Evolutionary conservation across 139 green algal species (phyloP).

Genomic region (Chlorella sp.): DNA sequence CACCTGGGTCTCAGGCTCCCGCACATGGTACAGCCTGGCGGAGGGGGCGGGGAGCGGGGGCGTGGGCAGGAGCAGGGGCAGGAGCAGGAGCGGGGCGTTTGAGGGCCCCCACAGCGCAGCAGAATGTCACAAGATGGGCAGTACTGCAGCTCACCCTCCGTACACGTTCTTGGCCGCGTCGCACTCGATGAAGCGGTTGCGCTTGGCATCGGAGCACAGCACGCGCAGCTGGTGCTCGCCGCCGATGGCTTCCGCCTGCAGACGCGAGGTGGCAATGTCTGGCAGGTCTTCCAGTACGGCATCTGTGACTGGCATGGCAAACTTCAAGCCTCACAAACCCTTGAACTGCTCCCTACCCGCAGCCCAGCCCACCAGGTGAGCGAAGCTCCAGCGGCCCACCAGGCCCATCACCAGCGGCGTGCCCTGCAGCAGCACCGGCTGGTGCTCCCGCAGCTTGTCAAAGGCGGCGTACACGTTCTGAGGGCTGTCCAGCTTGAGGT

Average conservation of each 20-base stretch:
- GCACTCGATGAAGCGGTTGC: conserved; percentile 62
- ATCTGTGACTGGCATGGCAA: too few species aligned
- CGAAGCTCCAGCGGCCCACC: conserved; percentile 25
- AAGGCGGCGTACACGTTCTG: conserved; percentile 38
- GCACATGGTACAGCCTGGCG: conserved; percentile 65
- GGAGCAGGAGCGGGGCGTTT: not conserved
- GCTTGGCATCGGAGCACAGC: conserved; percentile 50
- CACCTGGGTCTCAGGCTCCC: conserved; percentile 64
- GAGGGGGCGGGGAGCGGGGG: not conserved
- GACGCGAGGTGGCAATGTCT: too few species aligned
- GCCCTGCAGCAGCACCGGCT: conserved; percentile 41
- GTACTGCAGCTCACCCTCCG: conserved; percentile 32
- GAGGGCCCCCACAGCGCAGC: too few species aligned
- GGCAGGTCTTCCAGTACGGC: too few species aligned
- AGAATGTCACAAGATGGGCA: too few species aligned
- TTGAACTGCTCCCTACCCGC: too few species aligned
- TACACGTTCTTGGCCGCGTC: conserved; percentile 67
- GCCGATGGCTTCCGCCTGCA: conserved; percentile 12
- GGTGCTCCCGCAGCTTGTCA: conserved; percentile 19
- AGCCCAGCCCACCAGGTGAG: conserved; percentile 38
- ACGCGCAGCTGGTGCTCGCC: conserved; percentile 25
- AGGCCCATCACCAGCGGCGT: conserved; percentile 25
- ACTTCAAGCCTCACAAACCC: too few species aligned
- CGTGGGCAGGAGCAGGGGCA: not conserved
- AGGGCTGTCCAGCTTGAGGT: conserved; percentile 37